Percentiles rank a stretch among this genome's conserved stretches.
phyloP scores from a whole-genome alignment of 768 basidiomycete genomes.

The Obba rivulosa region DNA sequence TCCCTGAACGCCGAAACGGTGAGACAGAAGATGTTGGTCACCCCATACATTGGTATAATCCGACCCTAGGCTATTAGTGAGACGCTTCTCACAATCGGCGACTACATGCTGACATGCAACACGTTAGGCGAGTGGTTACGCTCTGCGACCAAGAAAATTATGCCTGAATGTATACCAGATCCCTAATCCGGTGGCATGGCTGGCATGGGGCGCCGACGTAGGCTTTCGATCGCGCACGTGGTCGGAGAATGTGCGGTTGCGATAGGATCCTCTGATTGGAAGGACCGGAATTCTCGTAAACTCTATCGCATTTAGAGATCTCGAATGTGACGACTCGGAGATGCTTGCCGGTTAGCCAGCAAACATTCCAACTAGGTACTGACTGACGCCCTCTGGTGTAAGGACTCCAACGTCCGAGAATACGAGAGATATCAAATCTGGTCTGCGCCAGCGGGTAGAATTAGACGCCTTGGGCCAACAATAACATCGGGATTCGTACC shows the following conservation, averaged over 20 bases:
- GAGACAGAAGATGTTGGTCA: too few species aligned
- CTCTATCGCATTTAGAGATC: conserved; percentile 26
- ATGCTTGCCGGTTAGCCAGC: conserved; percentile 46
- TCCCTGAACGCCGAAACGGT: too few species aligned
- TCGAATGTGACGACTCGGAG: conserved; percentile 12
- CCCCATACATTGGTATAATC: too few species aligned
- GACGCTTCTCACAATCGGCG: too few species aligned
- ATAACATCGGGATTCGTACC: conserved; percentile 36
- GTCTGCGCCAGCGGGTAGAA: conserved; percentile 36
- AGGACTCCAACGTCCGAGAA: conserved; percentile 93
- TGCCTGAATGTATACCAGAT: too few species aligned
- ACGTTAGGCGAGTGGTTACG: too few species aligned
- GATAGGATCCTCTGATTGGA: conserved; percentile 17
- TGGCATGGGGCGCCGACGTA: too few species aligned
- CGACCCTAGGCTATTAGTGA: too few species aligned
- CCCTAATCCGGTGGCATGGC: too few species aligned
- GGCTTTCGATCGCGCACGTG: conserved; percentile 13
- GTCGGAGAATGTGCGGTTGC: conserved; percentile 15
- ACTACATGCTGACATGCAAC: too few species aligned
- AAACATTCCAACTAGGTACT: conserved; percentile 94
- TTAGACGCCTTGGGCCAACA: conserved; percentile 1
- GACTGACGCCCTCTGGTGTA: conserved; percentile 90
- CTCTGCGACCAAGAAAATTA: too few species aligned
- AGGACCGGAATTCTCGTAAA: conserved; percentile 32
- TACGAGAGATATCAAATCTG: conserved; percentile 90